phyloP scores from a whole-genome alignment of 768 basidiomycete species.

The Leucogyrophana mollusca region DNA sequence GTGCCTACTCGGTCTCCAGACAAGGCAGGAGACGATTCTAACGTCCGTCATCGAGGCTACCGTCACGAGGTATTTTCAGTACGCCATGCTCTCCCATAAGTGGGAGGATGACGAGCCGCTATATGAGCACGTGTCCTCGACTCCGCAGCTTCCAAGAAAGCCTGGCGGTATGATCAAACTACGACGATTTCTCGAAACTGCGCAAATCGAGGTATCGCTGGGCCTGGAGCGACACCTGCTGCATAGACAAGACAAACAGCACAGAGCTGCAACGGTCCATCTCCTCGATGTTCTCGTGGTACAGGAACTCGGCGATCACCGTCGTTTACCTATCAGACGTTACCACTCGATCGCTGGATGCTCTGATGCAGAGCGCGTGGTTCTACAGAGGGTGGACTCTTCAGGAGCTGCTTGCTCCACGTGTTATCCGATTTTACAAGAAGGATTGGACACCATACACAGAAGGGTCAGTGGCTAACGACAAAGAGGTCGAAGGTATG shows the following conservation, averaged over 20 bases:
- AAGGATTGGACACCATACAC: conserved; percentile 2
- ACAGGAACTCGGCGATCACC: neutral
- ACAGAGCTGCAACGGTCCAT: no score
- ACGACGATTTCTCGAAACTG: neutral
- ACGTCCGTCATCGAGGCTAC: conserved; percentile 2
- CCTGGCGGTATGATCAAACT: no score
- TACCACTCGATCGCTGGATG: conserved; percentile 19
- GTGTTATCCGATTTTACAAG: neutral
- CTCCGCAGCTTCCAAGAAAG: no score
- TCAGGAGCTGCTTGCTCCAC: conserved; percentile 4
- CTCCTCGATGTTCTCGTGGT: no score
- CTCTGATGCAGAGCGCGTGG: conserved; percentile 1
- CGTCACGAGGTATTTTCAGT: conserved; percentile 10
- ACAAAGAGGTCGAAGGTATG: neutral
- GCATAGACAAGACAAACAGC: no score
- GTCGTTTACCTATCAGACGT: no score
- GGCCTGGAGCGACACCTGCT: no score
- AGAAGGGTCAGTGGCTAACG: neutral
- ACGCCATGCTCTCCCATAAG: conserved; percentile 11
- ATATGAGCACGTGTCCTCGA: neutral
- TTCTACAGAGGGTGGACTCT: conserved; percentile 5
- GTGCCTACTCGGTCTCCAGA: no score
- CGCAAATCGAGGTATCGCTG: neutral
- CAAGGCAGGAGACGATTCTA: no score
- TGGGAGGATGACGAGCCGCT: conserved; percentile 4